A percentile compares a stretch with the other conserved stretches of the same genome.
phyloP scores from a whole-genome alignment of 1,284 basidiomycete species.

The Pascua sp. region DNA sequence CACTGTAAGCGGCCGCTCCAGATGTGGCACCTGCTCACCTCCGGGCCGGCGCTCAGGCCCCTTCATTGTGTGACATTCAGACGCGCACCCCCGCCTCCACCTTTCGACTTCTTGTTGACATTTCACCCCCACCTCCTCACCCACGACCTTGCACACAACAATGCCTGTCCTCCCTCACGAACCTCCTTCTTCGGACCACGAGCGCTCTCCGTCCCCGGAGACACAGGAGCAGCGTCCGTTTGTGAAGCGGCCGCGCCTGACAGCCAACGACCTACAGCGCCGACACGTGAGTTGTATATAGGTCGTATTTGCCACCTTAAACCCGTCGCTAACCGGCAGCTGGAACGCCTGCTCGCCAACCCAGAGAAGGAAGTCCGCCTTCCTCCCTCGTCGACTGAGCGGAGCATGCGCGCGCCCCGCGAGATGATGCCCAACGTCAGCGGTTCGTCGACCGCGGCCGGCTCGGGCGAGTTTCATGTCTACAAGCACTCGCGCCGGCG shows the following conservation, averaged over 20 bases:
- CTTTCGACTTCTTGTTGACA: background rate
- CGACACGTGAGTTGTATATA: constrained; percentile 21
- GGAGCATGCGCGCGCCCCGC: constrained; percentile 60
- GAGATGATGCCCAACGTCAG: constrained; percentile 99
- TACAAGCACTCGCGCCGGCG: constrained; percentile 92
- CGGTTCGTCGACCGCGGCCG: constrained; percentile 81
- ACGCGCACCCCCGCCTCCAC: no score
- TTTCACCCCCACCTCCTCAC: constrained; percentile 11
- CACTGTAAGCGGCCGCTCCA: no score
- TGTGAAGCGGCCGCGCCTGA: constrained; percentile 28
- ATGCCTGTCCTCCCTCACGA: constrained; percentile 15
- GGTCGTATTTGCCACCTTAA: no score
- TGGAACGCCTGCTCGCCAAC: constrained; percentile 81
- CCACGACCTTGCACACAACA: background rate
- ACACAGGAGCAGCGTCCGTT: background rate
- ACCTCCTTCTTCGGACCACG: constrained; percentile 13
- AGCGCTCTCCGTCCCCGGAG: constrained; percentile 15
- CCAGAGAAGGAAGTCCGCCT: constrained; percentile 74
- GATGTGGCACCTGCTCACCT: no score
- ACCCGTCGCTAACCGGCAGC: constrained; percentile 50
- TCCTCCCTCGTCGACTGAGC: constrained; percentile 54
- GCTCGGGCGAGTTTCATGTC: constrained; percentile 95
- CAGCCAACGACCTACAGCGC: constrained; percentile 29
- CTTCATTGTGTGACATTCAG: no score
- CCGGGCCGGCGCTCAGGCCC: no score